These are phyloP conservation scores for Lachnellula subtilissima DNA, from an alignment of 2,329 filamentous ascomycete genomes.

Conservation along the genomic window DNA sequence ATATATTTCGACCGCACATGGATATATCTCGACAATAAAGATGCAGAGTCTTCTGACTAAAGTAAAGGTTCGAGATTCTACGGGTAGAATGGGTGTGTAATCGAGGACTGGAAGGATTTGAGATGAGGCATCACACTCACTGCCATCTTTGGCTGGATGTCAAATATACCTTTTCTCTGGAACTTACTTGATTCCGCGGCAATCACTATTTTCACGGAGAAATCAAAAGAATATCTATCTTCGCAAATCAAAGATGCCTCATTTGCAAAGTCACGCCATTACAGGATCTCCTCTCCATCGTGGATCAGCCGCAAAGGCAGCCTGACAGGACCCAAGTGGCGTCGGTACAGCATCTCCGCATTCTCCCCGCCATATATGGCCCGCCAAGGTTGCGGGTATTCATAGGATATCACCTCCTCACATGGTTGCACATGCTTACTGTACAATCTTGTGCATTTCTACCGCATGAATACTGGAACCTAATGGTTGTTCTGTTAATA, in stretches of 20 bases:
- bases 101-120: background rate
- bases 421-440: background rate
- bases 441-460: background rate
- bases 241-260: background rate
- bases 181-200: background rate
- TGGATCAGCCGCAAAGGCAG: too few relatives aligned
- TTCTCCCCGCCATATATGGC: background rate
- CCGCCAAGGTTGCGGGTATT: background rate
- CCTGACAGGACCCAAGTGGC: too few relatives aligned
- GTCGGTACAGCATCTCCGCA: background rate
- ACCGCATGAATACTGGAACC: background rate
- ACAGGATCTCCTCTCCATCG: background rate
- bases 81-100: background rate
- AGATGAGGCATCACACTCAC: background rate
- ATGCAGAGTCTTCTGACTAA: background rate
- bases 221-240: background rate
- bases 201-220: background rate
- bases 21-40: conserved; percentile 1
- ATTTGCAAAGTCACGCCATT: background rate
- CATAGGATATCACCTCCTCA: background rate
- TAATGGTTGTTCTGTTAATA: background rate
- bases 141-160: background rate
- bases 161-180: background rate
- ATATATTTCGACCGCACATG: conserved; percentile 15
- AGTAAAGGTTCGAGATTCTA: background rate